A percentile compares a stretch with the other conserved stretches of the same genome.
Conservation (phyloP, 306 rosid genomes). For the Cercis canadensis region DNA sequence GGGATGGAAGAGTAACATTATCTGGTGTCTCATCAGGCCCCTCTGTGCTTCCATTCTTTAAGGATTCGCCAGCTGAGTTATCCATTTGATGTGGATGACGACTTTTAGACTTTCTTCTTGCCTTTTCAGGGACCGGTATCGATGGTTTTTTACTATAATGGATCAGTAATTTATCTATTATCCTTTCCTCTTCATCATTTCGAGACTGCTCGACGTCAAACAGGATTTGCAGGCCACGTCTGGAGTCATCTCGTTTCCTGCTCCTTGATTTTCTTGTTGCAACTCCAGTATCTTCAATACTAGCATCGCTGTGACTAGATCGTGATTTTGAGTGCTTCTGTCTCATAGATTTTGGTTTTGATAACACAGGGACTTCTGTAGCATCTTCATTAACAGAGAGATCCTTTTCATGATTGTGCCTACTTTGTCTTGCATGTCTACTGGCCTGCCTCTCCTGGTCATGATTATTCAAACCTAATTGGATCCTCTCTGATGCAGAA, state of each 20-base stretch:
- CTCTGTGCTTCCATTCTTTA: constrained; percentile 48
- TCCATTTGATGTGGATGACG: constrained; percentile 56
- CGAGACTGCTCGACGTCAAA: constrained; percentile 69
- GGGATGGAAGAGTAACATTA: constrained; percentile 45
- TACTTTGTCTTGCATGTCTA: constrained; percentile 47
- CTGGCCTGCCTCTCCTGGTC: constrained; percentile 52
- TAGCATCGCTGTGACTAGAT: constrained; percentile 46
- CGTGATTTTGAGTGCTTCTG: constrained; percentile 73
- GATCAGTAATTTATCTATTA: constrained; percentile 81
- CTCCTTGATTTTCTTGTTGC: constrained; percentile 67
- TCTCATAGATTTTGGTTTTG: constrained; percentile 71
- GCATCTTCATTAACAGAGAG: constrained; percentile 40
- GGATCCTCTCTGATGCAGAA: constrained; percentile 44
- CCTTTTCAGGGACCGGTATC: constrained; percentile 54
- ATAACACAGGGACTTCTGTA: constrained; percentile 42
- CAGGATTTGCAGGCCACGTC: constrained; percentile 75
- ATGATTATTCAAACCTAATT: constrained; percentile 51
- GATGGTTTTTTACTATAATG: constrained; percentile 86
- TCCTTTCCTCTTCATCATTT: constrained; percentile 81
- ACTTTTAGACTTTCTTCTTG: constrained; percentile 67
- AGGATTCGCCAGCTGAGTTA: constrained; percentile 38
- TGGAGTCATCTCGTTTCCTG: constrained; percentile 67
- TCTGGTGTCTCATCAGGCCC: constrained; percentile 49
- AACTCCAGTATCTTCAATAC: constrained; percentile 53
- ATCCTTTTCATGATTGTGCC: constrained; percentile 54